phyloP scores from a whole-genome alignment of 1,139 yeast species.

The Suhomyces taliae region DNA sequence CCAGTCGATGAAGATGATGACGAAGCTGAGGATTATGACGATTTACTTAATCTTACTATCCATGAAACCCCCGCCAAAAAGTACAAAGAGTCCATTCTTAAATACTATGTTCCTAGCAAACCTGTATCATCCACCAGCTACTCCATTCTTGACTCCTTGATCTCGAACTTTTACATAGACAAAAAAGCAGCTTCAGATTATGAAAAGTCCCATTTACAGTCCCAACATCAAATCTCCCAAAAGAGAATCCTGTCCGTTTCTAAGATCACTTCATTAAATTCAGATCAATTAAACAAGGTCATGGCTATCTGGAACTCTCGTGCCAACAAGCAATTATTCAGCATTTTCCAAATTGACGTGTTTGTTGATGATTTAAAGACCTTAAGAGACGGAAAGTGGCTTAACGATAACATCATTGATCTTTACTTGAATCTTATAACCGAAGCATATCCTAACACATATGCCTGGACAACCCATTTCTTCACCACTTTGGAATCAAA shows the following conservation, averaged over 20 bases:
- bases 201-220: conserved; percentile 7
- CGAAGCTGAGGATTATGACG: conserved; percentile 1
- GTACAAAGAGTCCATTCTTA: conserved; percentile 13
- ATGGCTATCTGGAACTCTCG: conserved; percentile 25
- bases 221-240: conserved; percentile 9
- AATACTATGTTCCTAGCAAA: conserved; percentile 12
- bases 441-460: conserved; percentile 38
- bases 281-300: conserved; percentile 21
- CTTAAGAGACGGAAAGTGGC: conserved; percentile 72
- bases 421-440: conserved; percentile 68
- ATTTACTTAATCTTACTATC: conserved; percentile 4
- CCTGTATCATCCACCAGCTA: conserved; percentile 12
- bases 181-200: conserved; percentile 11
- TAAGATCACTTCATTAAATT: conserved; percentile 9
- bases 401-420: conserved; percentile 89
- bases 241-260: conserved; percentile 10
- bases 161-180: conserved; percentile 15
- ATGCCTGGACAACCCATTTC: conserved; percentile 86
- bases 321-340: conserved; percentile 20
- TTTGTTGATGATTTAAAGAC: conserved; percentile 68
- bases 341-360: conserved; percentile 55
- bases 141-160: conserved; percentile 15
- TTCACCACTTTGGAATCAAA: conserved; percentile 65
- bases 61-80: conserved; percentile 7
- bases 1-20: neutral